phyloP scores from a whole-genome alignment of 2,329 filamentous ascomycete species.

The Aspergillus sp. region DNA sequence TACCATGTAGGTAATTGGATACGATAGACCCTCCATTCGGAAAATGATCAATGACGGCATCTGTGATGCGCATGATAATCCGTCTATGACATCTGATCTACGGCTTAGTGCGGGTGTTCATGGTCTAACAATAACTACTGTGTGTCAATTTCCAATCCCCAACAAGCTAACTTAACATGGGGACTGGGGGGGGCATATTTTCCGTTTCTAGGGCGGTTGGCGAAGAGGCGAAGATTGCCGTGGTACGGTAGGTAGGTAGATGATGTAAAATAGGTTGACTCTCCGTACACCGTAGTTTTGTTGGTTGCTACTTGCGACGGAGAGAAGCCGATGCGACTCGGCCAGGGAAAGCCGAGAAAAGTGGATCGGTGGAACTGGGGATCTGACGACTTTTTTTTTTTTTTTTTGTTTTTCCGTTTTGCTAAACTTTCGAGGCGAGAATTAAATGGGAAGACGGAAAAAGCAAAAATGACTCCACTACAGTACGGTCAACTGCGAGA shows the following conservation, averaged over 20 bases:
- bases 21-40: no score
- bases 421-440: neutral
- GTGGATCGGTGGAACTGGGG: conserved; percentile 12
- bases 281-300: no score
- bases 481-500: conserved; percentile 16
- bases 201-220: no score
- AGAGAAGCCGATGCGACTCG: neutral
- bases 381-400: conserved; percentile 10
- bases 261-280: neutral
- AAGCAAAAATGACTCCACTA: conserved; percentile 8
- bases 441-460: neutral
- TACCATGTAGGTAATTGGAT: no score
- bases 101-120: neutral
- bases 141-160: neutral
- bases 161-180: no score
- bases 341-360: neutral
- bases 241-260: no score
- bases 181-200: no score
- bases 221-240: neutral
- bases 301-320: neutral
- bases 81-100: conserved; percentile 7
- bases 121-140: neutral
- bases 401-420: no score
- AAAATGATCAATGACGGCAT: neutral
- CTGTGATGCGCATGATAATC: neutral